Percentiles rank a stretch among this genome's conserved stretches.
Conservation (phyloP, 2,329 filamentous ascomycete genomes). For the Ascochyta pisi region DNA sequence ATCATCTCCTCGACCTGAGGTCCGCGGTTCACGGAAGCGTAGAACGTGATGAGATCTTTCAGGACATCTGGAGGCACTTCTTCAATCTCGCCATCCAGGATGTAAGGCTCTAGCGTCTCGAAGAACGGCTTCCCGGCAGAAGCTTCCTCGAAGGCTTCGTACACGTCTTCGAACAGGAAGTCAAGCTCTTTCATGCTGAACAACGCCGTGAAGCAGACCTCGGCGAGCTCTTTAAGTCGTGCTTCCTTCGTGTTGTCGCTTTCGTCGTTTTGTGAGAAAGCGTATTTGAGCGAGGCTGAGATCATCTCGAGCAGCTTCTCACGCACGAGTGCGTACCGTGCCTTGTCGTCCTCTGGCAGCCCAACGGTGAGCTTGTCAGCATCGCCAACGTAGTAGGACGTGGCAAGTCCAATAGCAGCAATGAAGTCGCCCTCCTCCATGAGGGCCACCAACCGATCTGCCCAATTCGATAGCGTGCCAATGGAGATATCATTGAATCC, state of each 20-base stretch:
- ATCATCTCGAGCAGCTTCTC: constrained; percentile 95
- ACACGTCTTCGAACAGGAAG: constrained; percentile 90
- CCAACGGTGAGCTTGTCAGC: constrained; percentile 95
- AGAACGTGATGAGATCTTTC: constrained; percentile 85
- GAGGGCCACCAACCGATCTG: constrained; percentile 86
- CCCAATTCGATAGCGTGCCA: constrained; percentile 94
- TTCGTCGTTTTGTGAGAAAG: constrained; percentile 70
- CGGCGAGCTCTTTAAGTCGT: constrained; percentile 78
- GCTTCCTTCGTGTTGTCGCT: constrained; percentile 58
- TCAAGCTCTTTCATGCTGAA: constrained; percentile 77
- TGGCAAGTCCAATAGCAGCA: constrained; percentile 86
- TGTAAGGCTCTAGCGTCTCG: constrained; percentile 85
- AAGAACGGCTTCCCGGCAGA: constrained; percentile 78
- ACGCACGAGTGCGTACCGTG: constrained; percentile 81
- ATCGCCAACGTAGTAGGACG: constrained; percentile 88
- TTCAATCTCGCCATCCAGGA: constrained; percentile 77
- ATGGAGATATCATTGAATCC: constrained; percentile 95
- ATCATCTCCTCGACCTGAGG: constrained; percentile 89
- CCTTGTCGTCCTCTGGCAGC: constrained; percentile 78
- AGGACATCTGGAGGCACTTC: constrained; percentile 81
- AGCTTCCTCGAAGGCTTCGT: constrained; percentile 85
- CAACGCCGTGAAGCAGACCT: constrained; percentile 84
- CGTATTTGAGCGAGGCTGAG: constrained; percentile 86
- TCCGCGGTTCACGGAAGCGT: constrained; percentile 76
- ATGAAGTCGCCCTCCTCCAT: constrained; percentile 99